Conservation (phyloP, 2,329 filamentous ascomycete species). For the Sporothrix protearum region DNA sequence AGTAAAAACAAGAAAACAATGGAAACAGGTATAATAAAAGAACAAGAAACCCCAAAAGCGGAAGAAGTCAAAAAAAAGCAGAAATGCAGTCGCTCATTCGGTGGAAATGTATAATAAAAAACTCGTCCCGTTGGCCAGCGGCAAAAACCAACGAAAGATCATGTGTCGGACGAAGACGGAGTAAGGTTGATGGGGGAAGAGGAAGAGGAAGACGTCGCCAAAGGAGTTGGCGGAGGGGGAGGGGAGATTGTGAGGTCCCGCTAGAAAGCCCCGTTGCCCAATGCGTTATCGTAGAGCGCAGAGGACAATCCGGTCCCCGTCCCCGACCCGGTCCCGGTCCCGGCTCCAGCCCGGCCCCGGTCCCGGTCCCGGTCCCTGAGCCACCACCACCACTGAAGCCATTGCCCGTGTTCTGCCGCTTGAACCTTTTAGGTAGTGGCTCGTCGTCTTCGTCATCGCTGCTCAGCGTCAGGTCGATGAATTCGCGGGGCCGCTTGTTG, state of each 20-base stretch:
- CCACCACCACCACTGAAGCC: neutral
- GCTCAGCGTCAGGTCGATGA: conserved; percentile 59
- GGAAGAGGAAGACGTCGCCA: no score
- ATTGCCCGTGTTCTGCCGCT: conserved; percentile 41
- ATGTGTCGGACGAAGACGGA: neutral
- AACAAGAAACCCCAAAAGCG: neutral
- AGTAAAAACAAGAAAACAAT: neutral
- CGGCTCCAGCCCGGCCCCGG: neutral
- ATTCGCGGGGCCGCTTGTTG: conserved; percentile 49
- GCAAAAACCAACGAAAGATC: neutral
- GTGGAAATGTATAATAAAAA: neutral
- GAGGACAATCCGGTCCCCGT: neutral
- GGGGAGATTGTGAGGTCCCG: neutral
- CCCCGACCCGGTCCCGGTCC: no score
- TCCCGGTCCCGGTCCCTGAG: neutral
- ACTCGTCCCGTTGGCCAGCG: neutral
- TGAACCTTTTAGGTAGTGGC: conserved; percentile 44
- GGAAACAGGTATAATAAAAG: neutral
- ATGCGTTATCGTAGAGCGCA: neutral
- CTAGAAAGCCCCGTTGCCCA: neutral
- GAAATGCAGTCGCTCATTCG: neutral
- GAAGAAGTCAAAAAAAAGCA: neutral
- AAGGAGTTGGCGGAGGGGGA: neutral
- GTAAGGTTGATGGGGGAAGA: neutral
- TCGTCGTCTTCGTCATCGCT: conserved; percentile 47